Conservation (phyloP, 192 early-diverging fungal species). For the Coemansia sp. region DNA sequence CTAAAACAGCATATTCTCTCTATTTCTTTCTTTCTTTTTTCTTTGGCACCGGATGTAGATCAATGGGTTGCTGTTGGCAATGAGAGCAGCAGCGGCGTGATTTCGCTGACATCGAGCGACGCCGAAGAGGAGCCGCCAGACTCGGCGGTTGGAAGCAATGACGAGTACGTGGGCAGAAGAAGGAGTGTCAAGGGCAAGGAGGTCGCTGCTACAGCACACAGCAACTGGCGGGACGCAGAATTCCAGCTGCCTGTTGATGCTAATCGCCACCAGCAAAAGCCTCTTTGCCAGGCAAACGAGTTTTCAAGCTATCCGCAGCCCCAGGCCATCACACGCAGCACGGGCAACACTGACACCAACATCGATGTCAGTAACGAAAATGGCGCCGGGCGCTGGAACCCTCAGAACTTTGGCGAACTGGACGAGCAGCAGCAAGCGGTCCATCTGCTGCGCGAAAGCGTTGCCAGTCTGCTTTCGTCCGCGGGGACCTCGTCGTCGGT, state of each 20-base stretch:
- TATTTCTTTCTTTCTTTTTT: background rate
- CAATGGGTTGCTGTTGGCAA: conserved; percentile 52
- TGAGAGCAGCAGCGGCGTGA: conserved; percentile 51
- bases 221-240: background rate
- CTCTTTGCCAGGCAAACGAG: background rate
- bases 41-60: conserved; percentile 21
- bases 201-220: background rate
- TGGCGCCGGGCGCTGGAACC: background rate
- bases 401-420: conserved; percentile 2
- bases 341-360: too few species aligned
- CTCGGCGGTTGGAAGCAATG: conserved; percentile 8
- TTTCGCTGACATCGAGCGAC: conserved; percentile 52
- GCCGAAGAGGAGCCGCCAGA: conserved; percentile 36
- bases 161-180: background rate
- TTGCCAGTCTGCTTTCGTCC: conserved; percentile 41
- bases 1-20: background rate
- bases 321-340: background rate
- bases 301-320: background rate
- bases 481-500: conserved; percentile 28
- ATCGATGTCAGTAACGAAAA: too few species aligned
- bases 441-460: conserved; percentile 51
- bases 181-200: background rate
- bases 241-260: conserved; percentile 21
- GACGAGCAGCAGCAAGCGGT: conserved; percentile 28
- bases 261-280: conserved; percentile 5